Base-by-base conservation (phyloP, 2,329 filamentous ascomycete species). In the Aureobasidium mangrovei region DNA sequence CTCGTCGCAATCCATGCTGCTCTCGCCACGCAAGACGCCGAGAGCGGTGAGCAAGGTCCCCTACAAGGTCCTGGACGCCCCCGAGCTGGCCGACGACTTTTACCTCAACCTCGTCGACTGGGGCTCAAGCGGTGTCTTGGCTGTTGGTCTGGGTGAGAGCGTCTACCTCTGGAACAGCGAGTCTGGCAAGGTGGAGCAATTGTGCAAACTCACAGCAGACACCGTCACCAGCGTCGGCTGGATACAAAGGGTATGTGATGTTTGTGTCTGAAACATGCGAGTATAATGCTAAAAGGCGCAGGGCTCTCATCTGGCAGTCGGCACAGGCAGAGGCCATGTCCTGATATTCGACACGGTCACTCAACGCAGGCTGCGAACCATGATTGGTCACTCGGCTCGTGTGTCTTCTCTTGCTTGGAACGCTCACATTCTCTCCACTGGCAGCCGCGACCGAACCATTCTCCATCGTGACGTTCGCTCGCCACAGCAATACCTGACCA, bases 121-220 rank as follows among this genome's bases (percentile, higher is more conserved):
- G 93, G 93, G 93, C 41, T 94, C 88, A 63, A 90, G 87, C 61
- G 95, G 97, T 68, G 86, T 95, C 7, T 77, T 98, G 8, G 93
- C 91, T 5, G 93, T 98, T 41, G 93, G 93, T 0, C 74, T 98
- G 28, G 91, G 91, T 18, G 88, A 86, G 18, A 94, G 88, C 61
- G 93, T 98, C 4, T 98, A 97, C 67, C 93, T 97, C 83, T 98
- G 93, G 93, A 95, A 96, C 67, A 93, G 91, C 4, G 83, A 89
- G 61, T 86, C 86, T 6, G 93, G 91, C 59, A 82, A 87, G 60
- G 93, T 98, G 2, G 95, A 90, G 57, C 95, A 94, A 70, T 79
- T 98, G 7, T 97, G 93, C 70, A 91, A 94, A 43, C 75, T 97
- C 9, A 84, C 88, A 60, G 91, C 95, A 63, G 93, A 98, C 66